These are phyloP conservation scores for Penicillium nordicum DNA, from an alignment of 2,329 filamentous ascomycete genomes.

Conservation along the genomic window DNA sequence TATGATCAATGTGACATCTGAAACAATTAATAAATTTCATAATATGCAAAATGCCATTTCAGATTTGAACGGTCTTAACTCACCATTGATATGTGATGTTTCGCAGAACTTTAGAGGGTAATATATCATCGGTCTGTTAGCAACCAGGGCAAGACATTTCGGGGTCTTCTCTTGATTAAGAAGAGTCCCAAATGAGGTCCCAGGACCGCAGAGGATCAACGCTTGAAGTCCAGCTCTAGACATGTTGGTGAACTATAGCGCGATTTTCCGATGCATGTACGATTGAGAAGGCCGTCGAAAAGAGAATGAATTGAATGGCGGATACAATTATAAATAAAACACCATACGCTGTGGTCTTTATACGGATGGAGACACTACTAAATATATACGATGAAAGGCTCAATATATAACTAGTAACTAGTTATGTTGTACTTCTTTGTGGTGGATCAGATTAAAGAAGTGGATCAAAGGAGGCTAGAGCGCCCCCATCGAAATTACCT, in stretches of 20 bases:
- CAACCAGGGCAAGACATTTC: conserved; percentile 1
- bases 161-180: not conserved
- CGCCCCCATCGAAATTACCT: conserved; percentile 9
- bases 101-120: not conserved
- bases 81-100: not conserved
- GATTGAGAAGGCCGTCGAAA: not conserved
- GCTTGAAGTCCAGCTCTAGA: not conserved
- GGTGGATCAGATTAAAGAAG: conserved; percentile 3
- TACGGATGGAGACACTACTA: not conserved
- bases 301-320: not conserved
- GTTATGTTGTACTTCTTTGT: not conserved
- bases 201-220: conserved; percentile 1
- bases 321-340: not conserved
- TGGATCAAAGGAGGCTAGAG: not conserved
- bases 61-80: not conserved
- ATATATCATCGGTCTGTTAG: conserved; percentile 2
- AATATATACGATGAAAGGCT: not conserved
- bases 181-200: not conserved
- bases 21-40: not conserved
- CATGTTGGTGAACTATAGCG: not conserved
- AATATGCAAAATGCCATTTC: no score
- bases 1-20: not conserved
- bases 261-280: not conserved
- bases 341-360: not conserved
- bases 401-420: not conserved